Base-by-base conservation (phyloP, 495 filamentous ascomycete species). In the Neurospora sp. region DNA sequence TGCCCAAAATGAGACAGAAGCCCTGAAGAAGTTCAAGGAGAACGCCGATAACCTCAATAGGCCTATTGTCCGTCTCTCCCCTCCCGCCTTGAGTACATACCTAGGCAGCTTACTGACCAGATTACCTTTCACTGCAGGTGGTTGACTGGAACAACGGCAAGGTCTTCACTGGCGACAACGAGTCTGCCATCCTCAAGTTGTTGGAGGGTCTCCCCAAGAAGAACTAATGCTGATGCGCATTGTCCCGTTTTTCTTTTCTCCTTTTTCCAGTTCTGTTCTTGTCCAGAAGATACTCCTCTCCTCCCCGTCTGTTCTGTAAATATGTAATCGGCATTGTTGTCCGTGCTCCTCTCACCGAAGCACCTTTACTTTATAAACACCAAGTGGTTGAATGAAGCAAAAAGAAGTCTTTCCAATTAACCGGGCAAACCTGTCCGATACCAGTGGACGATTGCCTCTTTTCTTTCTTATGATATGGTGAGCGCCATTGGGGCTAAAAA, bases 91-190 rank as follows among this genome's bases (percentile, higher is more conserved):
- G 39, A 66, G 11, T 8, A 38, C 14, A 54, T n/a, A 8, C 1
- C 18, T 76, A 48, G 44, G 78, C 78, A 42, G 35, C 39, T 46
- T 39, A 2, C 31, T 66, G 54, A 66, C 54, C 54, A 10, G 23
- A 66, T 66, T 70, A 73, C 69, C 6, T n/a, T 59, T 23, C 16
- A 27, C 12, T 46, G 72, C 77, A 94, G 92, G 88, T 87, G 71
- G 96, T 99, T 35, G 96, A 98, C 82, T 99, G 96, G 96, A 90
- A 91, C 74, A 93, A 94, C 83, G 96, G 96, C 72, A 89, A 88
- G 79, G 94, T 90, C 78, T 87, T 92, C 39, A 84, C 88, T 70
- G 92, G 93, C 8, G 91, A 92, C 69, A 87, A 91, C 74, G 89
- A 95, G 84, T 94, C 93, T 14, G 92, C 93, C 82, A 96, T 97